Percentiles rank a stretch among this genome's conserved stretches.
Evolutionary conservation across 805 yeast genomes (phyloP).

Genomic region (Candida insectorum): DNA sequence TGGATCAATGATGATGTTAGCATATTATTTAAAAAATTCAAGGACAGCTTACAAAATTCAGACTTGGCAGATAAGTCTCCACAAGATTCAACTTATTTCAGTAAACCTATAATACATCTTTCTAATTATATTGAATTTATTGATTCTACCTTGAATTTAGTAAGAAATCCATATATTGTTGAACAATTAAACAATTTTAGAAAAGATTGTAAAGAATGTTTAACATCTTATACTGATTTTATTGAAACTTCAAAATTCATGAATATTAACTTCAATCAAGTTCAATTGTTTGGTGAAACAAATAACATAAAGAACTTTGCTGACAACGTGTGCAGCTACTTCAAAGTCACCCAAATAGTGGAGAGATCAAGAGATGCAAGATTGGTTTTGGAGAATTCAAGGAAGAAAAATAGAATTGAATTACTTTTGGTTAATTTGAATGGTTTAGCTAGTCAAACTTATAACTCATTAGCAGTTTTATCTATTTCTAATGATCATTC

Average conservation of each 20-base stretch:
- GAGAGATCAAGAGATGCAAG: conserved; percentile 25
- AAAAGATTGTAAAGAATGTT: conserved; percentile 14
- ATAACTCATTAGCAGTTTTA: conserved; percentile 38
- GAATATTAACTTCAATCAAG: conserved; percentile 33
- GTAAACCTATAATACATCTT: conserved; percentile 31
- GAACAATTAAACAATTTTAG: conserved; percentile 23
- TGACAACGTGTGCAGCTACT: conserved; percentile 33
- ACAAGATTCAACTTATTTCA: conserved; percentile 18
- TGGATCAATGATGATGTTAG: conserved; percentile 37
- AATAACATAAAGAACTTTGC: conserved; percentile 7
- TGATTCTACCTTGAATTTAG: conserved; percentile 13
- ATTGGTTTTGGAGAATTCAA: conserved; percentile 15
- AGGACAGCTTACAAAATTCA: conserved; percentile 10
- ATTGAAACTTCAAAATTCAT: conserved; percentile 19
- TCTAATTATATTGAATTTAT: conserved; percentile 27
- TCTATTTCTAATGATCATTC: conserved; percentile 16
- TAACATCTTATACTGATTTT: conserved; percentile 10
- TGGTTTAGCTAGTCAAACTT: conserved; percentile 14
- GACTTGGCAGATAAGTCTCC: conserved; percentile 9
- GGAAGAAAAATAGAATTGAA: conserved; percentile 19
- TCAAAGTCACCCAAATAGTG: conserved; percentile 33
- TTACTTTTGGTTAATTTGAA: conserved; percentile 32
- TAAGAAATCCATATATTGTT: conserved; percentile 39
- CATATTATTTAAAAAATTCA: conserved; percentile 32
- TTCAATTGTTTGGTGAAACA: conserved; percentile 24